These are phyloP conservation scores for Fistulifera solaris DNA, from an alignment of 108 stramenopile species.

Conservation along the genomic window DNA sequence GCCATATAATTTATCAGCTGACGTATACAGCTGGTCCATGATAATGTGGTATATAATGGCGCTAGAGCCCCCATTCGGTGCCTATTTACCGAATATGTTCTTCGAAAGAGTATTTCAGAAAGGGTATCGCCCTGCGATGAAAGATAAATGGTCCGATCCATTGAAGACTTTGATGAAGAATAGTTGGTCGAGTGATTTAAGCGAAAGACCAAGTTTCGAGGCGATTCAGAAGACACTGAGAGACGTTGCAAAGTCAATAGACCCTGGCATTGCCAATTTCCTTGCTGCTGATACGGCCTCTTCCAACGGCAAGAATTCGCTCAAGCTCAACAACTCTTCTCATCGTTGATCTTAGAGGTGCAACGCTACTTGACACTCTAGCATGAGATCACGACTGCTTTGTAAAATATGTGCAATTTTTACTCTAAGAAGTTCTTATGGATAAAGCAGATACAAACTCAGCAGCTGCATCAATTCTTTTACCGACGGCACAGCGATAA, in stretches of 20 bases:
- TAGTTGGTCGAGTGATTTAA: slow-evolving; percentile 44
- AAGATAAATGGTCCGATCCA: slow-evolving; percentile 50
- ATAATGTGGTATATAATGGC: slow-evolving; percentile 61
- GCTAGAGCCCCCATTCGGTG: slow-evolving; percentile 59
- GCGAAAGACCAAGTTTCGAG: slow-evolving; percentile 44
- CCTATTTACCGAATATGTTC: slow-evolving; percentile 32
- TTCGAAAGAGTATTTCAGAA: slow-evolving; percentile 41
- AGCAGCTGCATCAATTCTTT: neutral
- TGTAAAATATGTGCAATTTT: too few species aligned
- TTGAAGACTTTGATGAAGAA: slow-evolving; percentile 41
- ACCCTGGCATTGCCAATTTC: slow-evolving; percentile 4
- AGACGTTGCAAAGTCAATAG: slow-evolving; percentile 1
- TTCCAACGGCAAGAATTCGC: too few species aligned
- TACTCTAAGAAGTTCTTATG: neutral
- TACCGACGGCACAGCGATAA: slow-evolving; percentile 52
- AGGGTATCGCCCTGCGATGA: slow-evolving; percentile 42
- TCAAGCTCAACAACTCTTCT: too few species aligned
- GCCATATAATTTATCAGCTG: slow-evolving; percentile 56
- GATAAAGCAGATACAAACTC: neutral
- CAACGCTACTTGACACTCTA: too few species aligned
- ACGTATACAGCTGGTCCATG: slow-evolving; percentile 67
- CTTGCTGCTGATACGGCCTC: too few species aligned
- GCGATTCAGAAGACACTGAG: slow-evolving; percentile 24
- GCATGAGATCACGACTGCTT: too few species aligned
- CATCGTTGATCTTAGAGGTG: too few species aligned